Base-by-base conservation (phyloP, 2,329 filamentous ascomycete genomes). In the Fusarium drepaniforme region DNA sequence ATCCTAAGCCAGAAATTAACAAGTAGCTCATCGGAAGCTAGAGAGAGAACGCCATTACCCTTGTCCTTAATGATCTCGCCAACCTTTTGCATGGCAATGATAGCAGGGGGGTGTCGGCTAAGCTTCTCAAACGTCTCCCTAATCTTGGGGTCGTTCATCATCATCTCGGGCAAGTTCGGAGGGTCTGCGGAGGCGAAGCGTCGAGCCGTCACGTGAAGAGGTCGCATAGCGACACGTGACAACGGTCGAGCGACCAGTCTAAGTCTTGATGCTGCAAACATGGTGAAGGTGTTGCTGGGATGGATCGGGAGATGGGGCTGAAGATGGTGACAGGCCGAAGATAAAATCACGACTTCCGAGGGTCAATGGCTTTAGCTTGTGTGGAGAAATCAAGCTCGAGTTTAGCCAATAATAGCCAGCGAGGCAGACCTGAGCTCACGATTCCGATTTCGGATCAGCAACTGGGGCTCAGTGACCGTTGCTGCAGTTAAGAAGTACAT, bases 71-170 rank as follows among this genome's bases (percentile, higher is more conserved):
- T 71, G 1, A 77, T 66, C 0, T 77, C 72, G 0, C 70, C 75
- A 65, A 77, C 57, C 28, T 59, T 77, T 13, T 77, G 70, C 75
- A 77, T 73, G 8, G 74, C 74, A 0, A 33, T 46, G 2, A 77
- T 77, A 1, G 74, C 74, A 23, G 74, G 75, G 7, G 75, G 75
- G 30, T 77, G 72, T 9, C 72, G 72, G 21, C 72, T 72, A 12
- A 77, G 38, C 63, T 77, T 75, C 72, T 75, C 72, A 7, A 77
- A 72, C 1, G 75, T 74, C 23, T 76, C 74, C 9, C 72, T 65
- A 40, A 77, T 59, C 30, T 64, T 63, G 38, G 75, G 75, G 56
- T 76, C 75, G 42, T 77, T 73, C 74, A 76, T 77, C 66, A 76
- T 76, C 18, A 71, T 58, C 35, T 77, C 70, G 8, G 69, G n/a